Base-by-base conservation (phyloP, 305 asterid genomes). In the Fraxinus albicans region DNA sequence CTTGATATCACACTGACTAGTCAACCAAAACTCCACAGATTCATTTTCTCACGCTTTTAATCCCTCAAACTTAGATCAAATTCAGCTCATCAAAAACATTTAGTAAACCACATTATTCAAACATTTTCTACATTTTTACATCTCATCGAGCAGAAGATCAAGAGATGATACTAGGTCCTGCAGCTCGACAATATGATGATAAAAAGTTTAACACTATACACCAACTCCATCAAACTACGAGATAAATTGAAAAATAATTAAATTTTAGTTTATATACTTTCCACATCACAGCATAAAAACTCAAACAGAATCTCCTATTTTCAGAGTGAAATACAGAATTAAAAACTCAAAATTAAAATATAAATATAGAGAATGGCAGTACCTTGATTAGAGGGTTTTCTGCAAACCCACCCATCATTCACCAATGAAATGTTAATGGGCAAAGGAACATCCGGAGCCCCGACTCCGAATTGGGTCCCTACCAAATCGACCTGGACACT, bases 401-500 rank as follows among this genome's bases (percentile, higher is more conserved):
- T 90, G 88, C 99, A 96, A 84, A 87, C 27, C 92, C 95, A 94
- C 0, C 98, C 99, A 73, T 96, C 98, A 84, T 93, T 94, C 1
- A 86, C 95, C 77, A 96, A 70, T 12, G 94, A 83, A 13, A 96
- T 88, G 88, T 96, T 94, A 19, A 31, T 8, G 0, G 98, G 98
- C 97, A 93, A 80, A 12, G 99, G 99, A 13, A 87, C 89, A 44
- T 58, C 31, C 1, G 88, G 88, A 8, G 90, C 85, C 13, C 91
- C 98, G 25, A 93, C 93, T 23, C 99, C 99, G 79, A 94, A 94
- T 85, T 94, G 97, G 21, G 99, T 94, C 6, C 99, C 99, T 23
- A 92, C 89, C 76, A 96, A 63, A 10, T 77, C 83, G 23, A 94
- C 91, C 79, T 21, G 88, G n/a, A 80, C 92, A 77, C 92, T 88